These are phyloP conservation scores for Salvia splendens DNA, from an alignment of 257 asterid species.

Conservation along the genomic window DNA sequence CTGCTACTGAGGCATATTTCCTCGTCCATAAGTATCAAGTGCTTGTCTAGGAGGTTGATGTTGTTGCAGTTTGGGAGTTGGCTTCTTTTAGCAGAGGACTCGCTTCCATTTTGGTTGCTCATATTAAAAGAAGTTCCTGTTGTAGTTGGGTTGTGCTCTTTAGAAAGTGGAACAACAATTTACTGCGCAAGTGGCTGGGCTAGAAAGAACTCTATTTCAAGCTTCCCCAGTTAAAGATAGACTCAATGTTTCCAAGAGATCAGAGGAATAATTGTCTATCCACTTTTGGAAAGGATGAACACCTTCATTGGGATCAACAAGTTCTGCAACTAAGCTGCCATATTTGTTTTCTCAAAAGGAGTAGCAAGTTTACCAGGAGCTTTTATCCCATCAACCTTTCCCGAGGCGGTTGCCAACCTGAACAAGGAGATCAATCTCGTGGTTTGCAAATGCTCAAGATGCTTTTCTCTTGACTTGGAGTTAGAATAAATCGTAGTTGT, in stretches of 20 bases:
- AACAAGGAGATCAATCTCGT: too few species aligned
- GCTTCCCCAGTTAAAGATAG: slow-evolving; percentile 87
- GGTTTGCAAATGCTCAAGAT: too few species aligned
- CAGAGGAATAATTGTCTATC: slow-evolving; percentile 74
- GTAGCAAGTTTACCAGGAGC: slow-evolving; percentile 81
- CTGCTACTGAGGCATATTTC: too few species aligned
- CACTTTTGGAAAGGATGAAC: slow-evolving; percentile 76
- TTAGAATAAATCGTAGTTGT: too few species aligned
- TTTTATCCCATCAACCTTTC: slow-evolving; percentile 77
- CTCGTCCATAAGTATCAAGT: too few species aligned
- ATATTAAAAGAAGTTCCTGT: too few species aligned
- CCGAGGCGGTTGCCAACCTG: slow-evolving; percentile 84
- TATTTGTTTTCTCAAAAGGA: slow-evolving; percentile 90
- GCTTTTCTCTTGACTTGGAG: too few species aligned
- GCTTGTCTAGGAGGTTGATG: too few species aligned
- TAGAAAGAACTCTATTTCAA: slow-evolving; percentile 68
- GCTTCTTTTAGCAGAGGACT: too few species aligned
- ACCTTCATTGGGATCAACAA: slow-evolving; percentile 39
- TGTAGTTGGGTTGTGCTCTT: slow-evolving; percentile 65
- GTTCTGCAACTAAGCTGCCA: slow-evolving; percentile 75
- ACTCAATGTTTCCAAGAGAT: slow-evolving; percentile 74
- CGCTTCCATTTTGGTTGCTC: too few species aligned
- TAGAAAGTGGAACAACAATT: slow-evolving; percentile 65
- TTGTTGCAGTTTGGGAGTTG: too few species aligned
- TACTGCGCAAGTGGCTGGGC: slow-evolving; percentile 80